Percentiles rank a stretch among this genome's conserved stretches.
phyloP scores from a whole-genome alignment of 2,329 filamentous ascomycete species.

The Sordariomycetes sp. region DNA sequence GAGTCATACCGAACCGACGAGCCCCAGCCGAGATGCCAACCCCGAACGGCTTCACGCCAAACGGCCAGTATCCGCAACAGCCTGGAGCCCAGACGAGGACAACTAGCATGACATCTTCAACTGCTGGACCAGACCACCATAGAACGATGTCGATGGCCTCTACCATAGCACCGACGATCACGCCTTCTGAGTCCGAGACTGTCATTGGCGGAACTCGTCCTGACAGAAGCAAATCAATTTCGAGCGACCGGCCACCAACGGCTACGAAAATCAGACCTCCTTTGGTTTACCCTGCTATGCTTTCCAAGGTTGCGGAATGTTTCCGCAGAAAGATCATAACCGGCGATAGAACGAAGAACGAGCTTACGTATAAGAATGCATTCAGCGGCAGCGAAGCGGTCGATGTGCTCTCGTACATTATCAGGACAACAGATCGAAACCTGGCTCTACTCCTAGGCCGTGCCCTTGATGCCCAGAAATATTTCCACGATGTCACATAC shows the following conservation, averaged over 20 bases:
- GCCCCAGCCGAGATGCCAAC: conserved; percentile 30
- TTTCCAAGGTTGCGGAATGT: conserved; percentile 88
- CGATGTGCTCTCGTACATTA: conserved; percentile 91
- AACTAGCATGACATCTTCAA: conserved; percentile 53
- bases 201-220: conserved; percentile 41
- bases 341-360: conserved; percentile 90
- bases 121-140: conserved; percentile 32
- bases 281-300: conserved; percentile 83
- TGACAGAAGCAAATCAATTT: conserved; percentile 46
- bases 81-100: conserved; percentile 48
- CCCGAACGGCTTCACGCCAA: conserved; percentile 24
- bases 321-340: conserved; percentile 84
- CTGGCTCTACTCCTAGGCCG: conserved; percentile 83
- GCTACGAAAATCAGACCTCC: conserved; percentile 60
- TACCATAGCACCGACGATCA: conserved; percentile 62
- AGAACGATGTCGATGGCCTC: conserved; percentile 92
- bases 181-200: conserved; percentile 46
- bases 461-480: conserved; percentile 93
- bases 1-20: conserved; percentile 71
- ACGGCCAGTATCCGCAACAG: conserved; percentile 30
- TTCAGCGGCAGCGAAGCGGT: conserved; percentile 95
- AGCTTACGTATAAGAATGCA: conserved; percentile 91
- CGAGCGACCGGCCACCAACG: conserved; percentile 47
- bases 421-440: conserved; percentile 93
- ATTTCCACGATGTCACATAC: conserved; percentile 98